Conservation (phyloP, 2,329 filamentous ascomycete species). For the Pseudopithomyces maydicus region DNA sequence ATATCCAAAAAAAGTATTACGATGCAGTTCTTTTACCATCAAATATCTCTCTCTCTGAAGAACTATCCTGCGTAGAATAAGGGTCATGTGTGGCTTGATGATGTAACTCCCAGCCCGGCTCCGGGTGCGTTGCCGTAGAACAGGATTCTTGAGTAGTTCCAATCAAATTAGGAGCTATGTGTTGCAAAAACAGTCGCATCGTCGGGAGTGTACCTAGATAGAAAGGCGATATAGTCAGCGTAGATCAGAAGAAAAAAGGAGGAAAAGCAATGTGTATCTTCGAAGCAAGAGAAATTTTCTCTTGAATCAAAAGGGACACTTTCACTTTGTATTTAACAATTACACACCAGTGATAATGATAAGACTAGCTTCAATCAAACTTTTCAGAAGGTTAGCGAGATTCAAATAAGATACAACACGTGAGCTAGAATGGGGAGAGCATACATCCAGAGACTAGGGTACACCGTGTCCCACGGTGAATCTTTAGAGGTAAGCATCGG, state of each 20-base stretch:
- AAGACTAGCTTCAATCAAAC: conserved; percentile 45
- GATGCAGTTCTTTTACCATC: not conserved
- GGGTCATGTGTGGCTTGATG: conserved; percentile 9
- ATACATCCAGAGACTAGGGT: conserved; percentile 20
- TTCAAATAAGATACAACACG: not conserved
- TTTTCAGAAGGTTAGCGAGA: not conserved
- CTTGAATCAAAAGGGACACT: too few species aligned
- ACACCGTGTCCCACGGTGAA: conserved; percentile 15
- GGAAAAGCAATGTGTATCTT: too few species aligned
- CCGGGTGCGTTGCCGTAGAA: not conserved
- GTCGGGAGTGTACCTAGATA: conserved; percentile 39
- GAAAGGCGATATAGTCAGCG: too few species aligned
- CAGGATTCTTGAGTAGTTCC: conserved; percentile 2
- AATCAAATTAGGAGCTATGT: conserved; percentile 35
- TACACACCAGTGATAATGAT: conserved; percentile 45
- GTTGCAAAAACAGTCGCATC: conserved; percentile 46
- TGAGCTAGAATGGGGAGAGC: not conserved
- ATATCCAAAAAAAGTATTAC: too few species aligned
- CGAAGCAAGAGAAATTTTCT: too few species aligned
- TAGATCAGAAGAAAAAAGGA: too few species aligned
- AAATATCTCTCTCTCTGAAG: conserved; percentile 9
- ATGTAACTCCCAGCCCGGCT: conserved; percentile 12
- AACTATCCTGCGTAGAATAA: conserved; percentile 8
- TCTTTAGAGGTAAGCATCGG: conserved; percentile 17
- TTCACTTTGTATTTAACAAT: too few species aligned